phyloP scores from a whole-genome alignment of 345 rosid species.

The Excoecaria cochinchinensis region DNA sequence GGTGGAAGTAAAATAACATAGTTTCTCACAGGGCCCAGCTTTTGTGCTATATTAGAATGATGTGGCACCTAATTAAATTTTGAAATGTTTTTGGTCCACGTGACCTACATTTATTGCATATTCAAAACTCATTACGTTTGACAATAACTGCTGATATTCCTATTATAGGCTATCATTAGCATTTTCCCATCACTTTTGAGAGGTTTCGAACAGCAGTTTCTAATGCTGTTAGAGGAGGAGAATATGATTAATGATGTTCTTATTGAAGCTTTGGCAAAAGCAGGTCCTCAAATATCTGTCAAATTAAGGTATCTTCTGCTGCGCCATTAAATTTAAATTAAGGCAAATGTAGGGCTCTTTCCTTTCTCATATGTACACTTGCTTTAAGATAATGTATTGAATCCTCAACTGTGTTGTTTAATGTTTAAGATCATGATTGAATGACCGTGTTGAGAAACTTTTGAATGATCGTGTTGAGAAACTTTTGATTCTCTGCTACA shows the following conservation, averaged over 20 bases:
- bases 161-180: constrained; percentile 56
- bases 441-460: background rate
- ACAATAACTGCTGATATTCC: background rate
- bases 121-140: background rate
- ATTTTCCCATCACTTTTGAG: constrained; percentile 68
- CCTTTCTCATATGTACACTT: background rate
- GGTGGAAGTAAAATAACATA: background rate
- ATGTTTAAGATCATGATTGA: background rate
- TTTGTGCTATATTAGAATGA: background rate
- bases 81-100: background rate
- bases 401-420: background rate
- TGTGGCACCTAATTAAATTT: background rate
- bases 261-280: constrained; percentile 61
- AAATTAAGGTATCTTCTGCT: constrained; percentile 54
- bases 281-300: constrained; percentile 61
- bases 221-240: constrained; percentile 46
- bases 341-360: background rate
- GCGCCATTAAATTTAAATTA: background rate
- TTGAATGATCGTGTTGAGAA: background rate
- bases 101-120: constrained; percentile 2
- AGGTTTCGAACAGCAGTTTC: constrained; percentile 65
- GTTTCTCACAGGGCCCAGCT: background rate
- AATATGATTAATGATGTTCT: constrained; percentile 45
- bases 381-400: too few relatives aligned
- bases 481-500: background rate